These are phyloP conservation scores for Colletotrichum costaricense DNA, from an alignment of 2,329 filamentous ascomycete genomes.

Conservation along the genomic window DNA sequence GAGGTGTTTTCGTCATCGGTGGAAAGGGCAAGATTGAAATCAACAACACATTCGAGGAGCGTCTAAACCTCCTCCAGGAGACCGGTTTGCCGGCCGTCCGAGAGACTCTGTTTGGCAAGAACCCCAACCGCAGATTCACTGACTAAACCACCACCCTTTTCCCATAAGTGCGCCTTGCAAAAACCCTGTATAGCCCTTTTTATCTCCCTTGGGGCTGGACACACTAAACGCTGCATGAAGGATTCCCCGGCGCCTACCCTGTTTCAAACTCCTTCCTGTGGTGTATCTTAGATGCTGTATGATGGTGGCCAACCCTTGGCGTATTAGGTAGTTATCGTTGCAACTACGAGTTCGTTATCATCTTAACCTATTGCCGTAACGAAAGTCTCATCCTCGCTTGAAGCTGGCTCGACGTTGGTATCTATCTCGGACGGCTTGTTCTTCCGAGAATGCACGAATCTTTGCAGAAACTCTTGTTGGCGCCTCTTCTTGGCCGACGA, in stretches of 20 bases:
- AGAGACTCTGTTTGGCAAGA: constrained; percentile 90
- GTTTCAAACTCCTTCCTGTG: constrained; percentile 34
- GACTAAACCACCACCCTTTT: constrained; percentile 67
- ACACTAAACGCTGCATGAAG: constrained; percentile 28
- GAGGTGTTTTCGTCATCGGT: constrained; percentile 84
- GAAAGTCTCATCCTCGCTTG: constrained; percentile 32
- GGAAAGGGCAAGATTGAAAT: constrained; percentile 95
- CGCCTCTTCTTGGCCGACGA: constrained; percentile 50
- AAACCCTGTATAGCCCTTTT: constrained; percentile 12
- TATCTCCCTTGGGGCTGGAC: constrained; percentile 1
- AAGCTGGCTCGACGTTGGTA: neutral
- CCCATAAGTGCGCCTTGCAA: constrained; percentile 13
- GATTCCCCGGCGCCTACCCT: constrained; percentile 23
- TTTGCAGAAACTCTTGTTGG: constrained; percentile 58
- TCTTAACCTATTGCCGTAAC: constrained; percentile 26
- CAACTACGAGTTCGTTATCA: constrained; percentile 32
- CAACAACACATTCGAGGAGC: constrained; percentile 97
- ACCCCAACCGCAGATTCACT: constrained; percentile 94
- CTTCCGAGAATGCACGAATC: constrained; percentile 50
- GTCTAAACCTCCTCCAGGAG: constrained; percentile 85
- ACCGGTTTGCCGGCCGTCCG: constrained; percentile 87
- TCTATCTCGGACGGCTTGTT: constrained; percentile 21
- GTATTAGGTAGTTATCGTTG: constrained; percentile 36
- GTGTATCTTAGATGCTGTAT: constrained; percentile 39
- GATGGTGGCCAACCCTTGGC: constrained; percentile 35